phyloP scores from a whole-genome alignment of 352 stramenopile genomes.

The Peronospora tabacina region DNA sequence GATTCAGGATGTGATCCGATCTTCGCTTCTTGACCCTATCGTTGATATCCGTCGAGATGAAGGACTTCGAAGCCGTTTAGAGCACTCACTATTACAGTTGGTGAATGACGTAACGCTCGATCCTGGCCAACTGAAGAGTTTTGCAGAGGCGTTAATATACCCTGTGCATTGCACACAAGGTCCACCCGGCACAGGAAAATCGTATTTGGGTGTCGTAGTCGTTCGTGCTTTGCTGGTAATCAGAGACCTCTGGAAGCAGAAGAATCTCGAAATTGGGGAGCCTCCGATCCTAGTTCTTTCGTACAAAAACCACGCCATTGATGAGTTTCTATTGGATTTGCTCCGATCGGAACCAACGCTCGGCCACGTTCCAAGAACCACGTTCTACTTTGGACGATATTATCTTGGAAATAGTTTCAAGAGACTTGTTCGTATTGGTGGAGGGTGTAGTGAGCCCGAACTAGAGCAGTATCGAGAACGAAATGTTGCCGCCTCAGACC shows the following conservation, averaged over 20 bases:
- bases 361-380: slow-evolving; percentile 12
- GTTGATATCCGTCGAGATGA: slow-evolving; percentile 69
- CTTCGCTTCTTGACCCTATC: slow-evolving; percentile 64
- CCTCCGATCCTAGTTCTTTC: slow-evolving; percentile 70
- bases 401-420: slow-evolving; percentile 30
- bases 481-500: too few species aligned
- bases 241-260: slow-evolving; percentile 59
- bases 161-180: slow-evolving; percentile 86
- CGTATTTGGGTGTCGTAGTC: slow-evolving; percentile 82
- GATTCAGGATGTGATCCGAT: slow-evolving; percentile 43
- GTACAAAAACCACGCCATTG: slow-evolving; percentile 87
- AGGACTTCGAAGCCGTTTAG: slow-evolving; percentile 28
- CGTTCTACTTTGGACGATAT: slow-evolving; percentile 16
- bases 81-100: slow-evolving; percentile 32
- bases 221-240: slow-evolving; percentile 73
- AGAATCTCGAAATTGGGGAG: slow-evolving; percentile 52
- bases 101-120: slow-evolving; percentile 54
- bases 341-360: slow-evolving; percentile 43
- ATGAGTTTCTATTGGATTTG: slow-evolving; percentile 80
- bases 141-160: slow-evolving; percentile 60
- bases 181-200: slow-evolving; percentile 84
- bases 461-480: slow-evolving; percentile 6
- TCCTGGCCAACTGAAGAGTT: slow-evolving; percentile 62
- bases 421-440: slow-evolving; percentile 54
- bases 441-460: slow-evolving; percentile 45